phyloP scores from a whole-genome alignment of 352 stramenopile genomes.

The Phytophthora pseudosyringae region DNA sequence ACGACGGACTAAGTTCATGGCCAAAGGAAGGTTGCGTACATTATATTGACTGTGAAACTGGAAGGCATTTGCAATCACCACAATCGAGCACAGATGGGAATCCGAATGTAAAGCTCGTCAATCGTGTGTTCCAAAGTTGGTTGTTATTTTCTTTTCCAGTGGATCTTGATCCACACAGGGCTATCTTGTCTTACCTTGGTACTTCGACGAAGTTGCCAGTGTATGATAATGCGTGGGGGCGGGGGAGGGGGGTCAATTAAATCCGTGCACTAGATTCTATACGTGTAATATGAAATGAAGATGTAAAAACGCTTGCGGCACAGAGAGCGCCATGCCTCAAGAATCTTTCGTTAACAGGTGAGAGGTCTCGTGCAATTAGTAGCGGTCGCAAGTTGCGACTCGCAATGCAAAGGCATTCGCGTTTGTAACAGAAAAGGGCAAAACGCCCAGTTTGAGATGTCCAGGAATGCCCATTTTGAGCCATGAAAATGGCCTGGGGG shows the following conservation, averaged over 20 bases:
- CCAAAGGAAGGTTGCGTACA: too few relatives aligned
- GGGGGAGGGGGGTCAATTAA: background rate
- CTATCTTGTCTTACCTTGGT: too few relatives aligned
- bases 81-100: background rate
- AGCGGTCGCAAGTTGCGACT: too few relatives aligned
- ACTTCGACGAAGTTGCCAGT: background rate
- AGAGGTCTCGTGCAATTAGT: background rate
- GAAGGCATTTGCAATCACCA: background rate
- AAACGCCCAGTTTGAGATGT: too few relatives aligned
- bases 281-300: background rate
- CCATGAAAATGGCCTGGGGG: too few relatives aligned
- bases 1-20: too few relatives aligned
- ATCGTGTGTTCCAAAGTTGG: background rate
- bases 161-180: too few relatives aligned
- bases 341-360: background rate
- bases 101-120: constrained; percentile 1
- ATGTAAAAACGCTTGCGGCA: background rate
- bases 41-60: too few relatives aligned
- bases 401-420: background rate
- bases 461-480: too few relatives aligned
- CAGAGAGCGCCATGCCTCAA: constrained; percentile 3
- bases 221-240: background rate
- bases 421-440: too few relatives aligned
- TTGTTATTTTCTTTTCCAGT: too few relatives aligned
- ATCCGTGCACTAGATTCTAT: too few relatives aligned